phyloP scores from a whole-genome alignment of 2,329 filamentous ascomycete species.

The Colletotrichum musae region DNA sequence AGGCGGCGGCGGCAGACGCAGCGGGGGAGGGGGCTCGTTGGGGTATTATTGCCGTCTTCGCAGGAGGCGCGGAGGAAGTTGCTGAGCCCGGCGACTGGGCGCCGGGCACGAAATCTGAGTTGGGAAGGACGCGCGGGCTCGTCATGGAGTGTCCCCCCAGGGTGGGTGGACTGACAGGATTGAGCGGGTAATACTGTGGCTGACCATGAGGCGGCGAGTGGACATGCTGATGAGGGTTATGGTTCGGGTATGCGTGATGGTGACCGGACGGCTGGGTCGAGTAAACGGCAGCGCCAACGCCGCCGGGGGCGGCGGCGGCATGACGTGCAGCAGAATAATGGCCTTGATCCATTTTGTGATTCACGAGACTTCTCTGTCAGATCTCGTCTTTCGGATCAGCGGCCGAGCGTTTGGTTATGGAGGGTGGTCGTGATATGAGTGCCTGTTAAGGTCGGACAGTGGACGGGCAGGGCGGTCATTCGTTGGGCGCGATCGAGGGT shows the following conservation, averaged over 20 bases:
- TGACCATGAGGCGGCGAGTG: conserved; percentile 36
- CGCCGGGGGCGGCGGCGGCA: conserved; percentile 26
- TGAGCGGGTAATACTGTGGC: conserved; percentile 39
- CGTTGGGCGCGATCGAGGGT: conserved; percentile 21
- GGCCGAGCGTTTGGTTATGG: conserved; percentile 28
- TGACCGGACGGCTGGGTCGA: conserved; percentile 29
- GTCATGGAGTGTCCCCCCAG: conserved; percentile 27
- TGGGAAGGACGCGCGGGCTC: conserved; percentile 37
- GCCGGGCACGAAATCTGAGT: conserved; percentile 35
- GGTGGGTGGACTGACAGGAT: conserved; percentile 30
- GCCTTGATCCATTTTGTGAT: conserved; percentile 36
- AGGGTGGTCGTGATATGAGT: conserved; percentile 34
- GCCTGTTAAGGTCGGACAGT: conserved; percentile 25
- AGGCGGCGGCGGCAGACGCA: conserved; percentile 19
- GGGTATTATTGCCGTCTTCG: conserved; percentile 14
- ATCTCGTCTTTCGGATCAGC: conserved; percentile 30
- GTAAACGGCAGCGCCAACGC: conserved; percentile 31
- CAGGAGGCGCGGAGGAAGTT: conserved; percentile 27
- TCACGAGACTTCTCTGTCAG: conserved; percentile 27
- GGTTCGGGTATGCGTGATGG: conserved; percentile 27
- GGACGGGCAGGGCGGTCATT: conserved; percentile 32
- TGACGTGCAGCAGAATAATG: conserved; percentile 41
- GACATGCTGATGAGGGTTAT: conserved; percentile 26
- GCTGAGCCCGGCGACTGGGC: conserved; percentile 33
- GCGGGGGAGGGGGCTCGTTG: conserved; percentile 19